Conservation (phyloP, 2,329 filamentous ascomycete genomes). For the Colletotrichum higginsianum region DNA sequence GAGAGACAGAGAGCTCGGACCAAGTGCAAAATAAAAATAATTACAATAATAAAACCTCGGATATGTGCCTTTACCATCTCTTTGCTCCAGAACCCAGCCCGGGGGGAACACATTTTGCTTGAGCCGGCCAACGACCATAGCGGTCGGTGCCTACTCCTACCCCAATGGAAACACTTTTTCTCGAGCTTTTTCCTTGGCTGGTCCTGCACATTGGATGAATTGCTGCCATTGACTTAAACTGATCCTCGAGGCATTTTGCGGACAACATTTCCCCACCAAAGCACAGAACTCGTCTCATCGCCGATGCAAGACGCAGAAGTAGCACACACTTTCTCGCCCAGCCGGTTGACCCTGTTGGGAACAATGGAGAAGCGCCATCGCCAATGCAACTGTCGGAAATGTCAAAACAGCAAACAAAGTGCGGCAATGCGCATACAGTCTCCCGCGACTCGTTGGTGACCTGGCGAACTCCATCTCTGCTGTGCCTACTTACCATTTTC, state of each 20-base stretch:
- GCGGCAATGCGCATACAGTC: constrained; percentile 17
- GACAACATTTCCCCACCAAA: not conserved
- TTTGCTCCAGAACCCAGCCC: not conserved
- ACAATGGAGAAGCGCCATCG: constrained; percentile 20
- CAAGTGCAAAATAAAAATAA: not conserved
- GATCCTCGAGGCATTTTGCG: not conserved
- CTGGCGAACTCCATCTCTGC: not conserved
- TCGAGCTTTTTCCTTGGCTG: not conserved
- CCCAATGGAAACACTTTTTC: constrained; percentile 35
- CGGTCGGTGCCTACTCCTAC: constrained; percentile 34
- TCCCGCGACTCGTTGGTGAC: not conserved
- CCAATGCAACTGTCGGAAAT: constrained; percentile 26
- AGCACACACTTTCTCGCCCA: not conserved
- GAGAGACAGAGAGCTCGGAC: constrained; percentile 10
- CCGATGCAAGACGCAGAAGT: constrained; percentile 29
- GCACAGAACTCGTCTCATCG: constrained; percentile 15
- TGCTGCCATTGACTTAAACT: not conserved
- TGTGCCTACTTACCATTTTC: not conserved
- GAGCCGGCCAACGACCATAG: constrained; percentile 27
- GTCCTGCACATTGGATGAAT: not conserved
- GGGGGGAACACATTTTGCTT: constrained; percentile 9
- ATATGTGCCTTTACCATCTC: constrained; percentile 1
- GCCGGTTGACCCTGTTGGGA: constrained; percentile 16
- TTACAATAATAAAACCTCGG: not conserved
- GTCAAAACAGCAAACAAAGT: constrained; percentile 12